Evolutionary conservation across 2,329 filamentous ascomycete species (phyloP).

Genomic region (Neopestalotiopsis sp.): DNA sequence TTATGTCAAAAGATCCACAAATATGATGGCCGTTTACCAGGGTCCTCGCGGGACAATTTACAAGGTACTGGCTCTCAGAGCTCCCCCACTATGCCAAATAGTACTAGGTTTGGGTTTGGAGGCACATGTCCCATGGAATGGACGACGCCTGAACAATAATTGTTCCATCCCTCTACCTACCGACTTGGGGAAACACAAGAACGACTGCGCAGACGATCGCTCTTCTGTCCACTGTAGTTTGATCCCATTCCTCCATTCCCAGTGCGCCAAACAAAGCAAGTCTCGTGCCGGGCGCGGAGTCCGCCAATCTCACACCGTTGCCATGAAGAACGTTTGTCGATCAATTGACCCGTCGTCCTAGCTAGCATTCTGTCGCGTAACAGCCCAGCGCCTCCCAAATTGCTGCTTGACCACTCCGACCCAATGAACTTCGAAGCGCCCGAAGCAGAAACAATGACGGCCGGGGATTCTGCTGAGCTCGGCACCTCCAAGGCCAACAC

Average conservation of each 20-base stretch:
- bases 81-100: neutral
- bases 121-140: neutral
- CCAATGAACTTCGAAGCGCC: neutral
- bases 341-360: neutral
- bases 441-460: slow-evolving; percentile 7
- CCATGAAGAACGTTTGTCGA: neutral
- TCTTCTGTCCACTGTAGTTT: neutral
- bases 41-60: no score
- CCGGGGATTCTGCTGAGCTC: neutral
- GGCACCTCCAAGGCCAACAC: neutral
- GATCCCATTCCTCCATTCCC: neutral
- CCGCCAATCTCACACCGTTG: neutral
- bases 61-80: no score
- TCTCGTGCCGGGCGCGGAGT: neutral
- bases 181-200: neutral
- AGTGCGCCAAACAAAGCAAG: neutral
- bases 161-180: neutral
- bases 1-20: no score
- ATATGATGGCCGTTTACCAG: no score
- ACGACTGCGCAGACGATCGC: neutral
- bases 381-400: neutral
- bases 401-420: neutral
- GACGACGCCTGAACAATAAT: neutral
- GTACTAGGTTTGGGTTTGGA: neutral
- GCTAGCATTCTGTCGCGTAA: slow-evolving; percentile 11